Percentiles rank a stretch among this genome's conserved stretches.
Evolutionary conservation across 352 stramenopile genomes (phyloP).

Genomic region (Phytophthora pisi): DNA sequence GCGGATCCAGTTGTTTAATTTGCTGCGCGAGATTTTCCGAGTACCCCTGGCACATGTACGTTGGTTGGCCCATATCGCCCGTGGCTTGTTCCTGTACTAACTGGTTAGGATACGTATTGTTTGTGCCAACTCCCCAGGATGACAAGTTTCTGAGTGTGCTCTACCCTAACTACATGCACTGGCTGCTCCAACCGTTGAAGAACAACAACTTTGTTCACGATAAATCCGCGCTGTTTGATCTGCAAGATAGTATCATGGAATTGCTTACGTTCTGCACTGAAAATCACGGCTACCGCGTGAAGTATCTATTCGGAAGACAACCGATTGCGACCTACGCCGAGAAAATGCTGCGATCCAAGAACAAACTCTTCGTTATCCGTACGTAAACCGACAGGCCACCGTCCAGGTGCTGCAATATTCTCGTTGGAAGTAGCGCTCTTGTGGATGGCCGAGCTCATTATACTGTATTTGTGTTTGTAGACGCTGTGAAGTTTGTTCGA

Average conservation of each 20-base stretch:
- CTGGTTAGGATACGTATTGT: background rate
- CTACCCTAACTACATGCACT: constrained; percentile 89
- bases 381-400: constrained; percentile 34
- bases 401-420: constrained; percentile 30
- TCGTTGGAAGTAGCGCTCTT: background rate
- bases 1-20: constrained; percentile 67
- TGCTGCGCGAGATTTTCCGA: constrained; percentile 78
- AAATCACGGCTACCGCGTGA: constrained; percentile 85
- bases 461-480: constrained; percentile 29
- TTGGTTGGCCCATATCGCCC: background rate
- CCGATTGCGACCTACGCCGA: constrained; percentile 75
- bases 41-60: constrained; percentile 70
- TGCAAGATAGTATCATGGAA: constrained; percentile 86
- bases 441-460: constrained; percentile 3
- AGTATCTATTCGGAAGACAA: constrained; percentile 86
- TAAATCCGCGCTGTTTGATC: constrained; percentile 64
- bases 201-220: constrained; percentile 48
- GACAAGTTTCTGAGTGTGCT: constrained; percentile 89
- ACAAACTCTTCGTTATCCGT: constrained; percentile 88
- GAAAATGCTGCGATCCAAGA: constrained; percentile 79
- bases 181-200: constrained; percentile 83
- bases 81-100: background rate
- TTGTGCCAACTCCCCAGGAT: constrained; percentile 43
- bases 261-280: constrained; percentile 87
- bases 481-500: constrained; percentile 81